Percentiles rank a stretch among this genome's conserved stretches.
phyloP scores from a whole-genome alignment of 164 flowering plant genomes.

The Buxus sempervirens region DNA sequence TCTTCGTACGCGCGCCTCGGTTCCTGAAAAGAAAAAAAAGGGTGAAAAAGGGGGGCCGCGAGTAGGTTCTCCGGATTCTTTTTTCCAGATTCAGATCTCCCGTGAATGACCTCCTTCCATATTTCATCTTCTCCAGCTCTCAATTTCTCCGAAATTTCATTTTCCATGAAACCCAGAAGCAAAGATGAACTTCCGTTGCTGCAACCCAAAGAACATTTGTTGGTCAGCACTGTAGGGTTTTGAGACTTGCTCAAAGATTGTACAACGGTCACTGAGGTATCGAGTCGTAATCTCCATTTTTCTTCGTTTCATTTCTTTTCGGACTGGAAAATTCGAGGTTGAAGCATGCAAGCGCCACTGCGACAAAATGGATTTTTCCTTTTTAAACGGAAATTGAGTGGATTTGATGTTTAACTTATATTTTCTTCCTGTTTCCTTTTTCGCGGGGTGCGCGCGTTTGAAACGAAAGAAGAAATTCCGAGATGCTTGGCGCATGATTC shows the following conservation, averaged over 20 bases:
- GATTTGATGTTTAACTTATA: background rate
- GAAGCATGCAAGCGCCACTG: too few relatives aligned
- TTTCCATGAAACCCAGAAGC: background rate
- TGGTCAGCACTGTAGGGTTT: constrained; percentile 7
- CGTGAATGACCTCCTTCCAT: constrained; percentile 3
- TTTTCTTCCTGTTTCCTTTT: constrained; percentile 1
- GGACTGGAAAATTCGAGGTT: background rate
- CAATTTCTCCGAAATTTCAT: background rate
- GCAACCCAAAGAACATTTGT: constrained; percentile 6
- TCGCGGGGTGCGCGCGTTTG: background rate
- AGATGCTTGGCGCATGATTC: background rate
- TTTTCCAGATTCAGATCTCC: constrained; percentile 15
- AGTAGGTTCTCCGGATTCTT: background rate
- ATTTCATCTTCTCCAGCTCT: background rate
- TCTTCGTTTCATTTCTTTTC: background rate
- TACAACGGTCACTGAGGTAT: background rate
- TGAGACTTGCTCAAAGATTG: background rate
- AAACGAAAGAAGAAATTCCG: background rate
- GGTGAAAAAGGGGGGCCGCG: background rate
- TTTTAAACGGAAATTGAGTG: too few relatives aligned
- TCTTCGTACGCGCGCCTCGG: constrained; percentile 18
- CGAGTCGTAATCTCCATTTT: background rate
- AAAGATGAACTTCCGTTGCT: constrained; percentile 3
- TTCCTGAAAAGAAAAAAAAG: background rate
- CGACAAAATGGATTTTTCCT: too few relatives aligned